These are phyloP conservation scores for Boletus speciosus DNA, from an alignment of 768 basidiomycete genomes.

Conservation along the genomic window DNA sequence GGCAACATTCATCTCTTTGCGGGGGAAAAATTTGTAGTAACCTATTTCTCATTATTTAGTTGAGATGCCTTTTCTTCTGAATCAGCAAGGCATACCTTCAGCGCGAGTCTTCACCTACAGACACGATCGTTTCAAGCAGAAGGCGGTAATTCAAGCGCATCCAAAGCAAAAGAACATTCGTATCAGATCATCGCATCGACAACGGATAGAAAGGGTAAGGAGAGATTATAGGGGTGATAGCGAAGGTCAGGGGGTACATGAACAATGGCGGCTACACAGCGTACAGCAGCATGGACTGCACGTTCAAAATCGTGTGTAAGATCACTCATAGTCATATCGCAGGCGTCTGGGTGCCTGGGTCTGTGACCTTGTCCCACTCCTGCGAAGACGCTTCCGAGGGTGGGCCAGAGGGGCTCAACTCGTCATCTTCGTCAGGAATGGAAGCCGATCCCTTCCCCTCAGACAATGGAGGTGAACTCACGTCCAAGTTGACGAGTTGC, in stretches of 20 bases:
- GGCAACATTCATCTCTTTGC: conserved; percentile 64
- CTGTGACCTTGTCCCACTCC: conserved; percentile 87
- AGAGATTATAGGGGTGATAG: conserved; percentile 17
- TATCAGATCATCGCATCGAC: conserved; percentile 55
- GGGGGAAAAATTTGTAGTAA: conserved; percentile 78
- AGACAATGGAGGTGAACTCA: conserved; percentile 61
- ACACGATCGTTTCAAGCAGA: conserved; percentile 11
- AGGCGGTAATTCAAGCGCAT: conserved; percentile 13
- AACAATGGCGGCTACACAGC: conserved; percentile 29
- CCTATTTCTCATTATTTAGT: conserved; percentile 41
- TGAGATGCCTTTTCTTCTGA: conserved; percentile 5
- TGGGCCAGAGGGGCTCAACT: conserved; percentile 63
- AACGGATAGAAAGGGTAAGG: conserved; percentile 19
- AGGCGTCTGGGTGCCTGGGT: conserved; percentile 58
- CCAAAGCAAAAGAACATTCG: conserved; percentile 37
- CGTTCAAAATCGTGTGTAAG: conserved; percentile 27
- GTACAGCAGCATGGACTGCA: conserved; percentile 29
- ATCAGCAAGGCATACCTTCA: conserved; percentile 61
- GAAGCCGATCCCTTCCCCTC: conserved; percentile 23
- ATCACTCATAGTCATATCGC: conserved; percentile 35
- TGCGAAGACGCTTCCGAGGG: conserved; percentile 87
- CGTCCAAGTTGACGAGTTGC: conserved; percentile 85
- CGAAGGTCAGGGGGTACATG: conserved; percentile 23
- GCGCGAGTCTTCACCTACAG: conserved; percentile 61
- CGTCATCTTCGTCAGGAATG: conserved; percentile 47